Percentiles rank a stretch among this genome's conserved stretches.
Evolutionary conservation across 1,139 yeast species (phyloP).

Genomic region (Lodderomyces theae): DNA sequence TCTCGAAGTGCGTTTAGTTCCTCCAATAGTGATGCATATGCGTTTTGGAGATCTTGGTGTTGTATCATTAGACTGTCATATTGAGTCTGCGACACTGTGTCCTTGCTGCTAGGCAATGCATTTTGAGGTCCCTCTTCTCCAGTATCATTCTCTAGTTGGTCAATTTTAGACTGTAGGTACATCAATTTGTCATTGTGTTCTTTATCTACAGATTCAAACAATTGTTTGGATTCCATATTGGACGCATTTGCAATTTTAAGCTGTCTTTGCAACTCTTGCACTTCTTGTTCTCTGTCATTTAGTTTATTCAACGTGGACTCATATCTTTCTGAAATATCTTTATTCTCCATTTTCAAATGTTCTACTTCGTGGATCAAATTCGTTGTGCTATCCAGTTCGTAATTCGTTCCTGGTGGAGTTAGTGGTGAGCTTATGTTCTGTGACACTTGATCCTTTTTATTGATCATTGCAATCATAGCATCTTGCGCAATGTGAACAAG

Average conservation of each 20-base stretch:
- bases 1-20: slow-evolving; percentile 7
- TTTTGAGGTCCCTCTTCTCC: slow-evolving; percentile 32
- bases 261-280: not conserved
- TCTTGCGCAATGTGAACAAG: not conserved
- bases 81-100: not conserved
- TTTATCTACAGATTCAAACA: not conserved
- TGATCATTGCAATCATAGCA: not conserved
- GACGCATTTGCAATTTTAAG: not conserved
- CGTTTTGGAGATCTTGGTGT: slow-evolving; percentile 11
- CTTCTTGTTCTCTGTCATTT: not conserved
- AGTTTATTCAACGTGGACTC: not conserved
- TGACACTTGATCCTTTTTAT: not conserved
- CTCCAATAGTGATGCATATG: slow-evolving; percentile 7
- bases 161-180: not conserved
- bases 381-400: not conserved
- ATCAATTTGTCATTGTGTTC: not conserved
- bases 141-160: slow-evolving; percentile 25
- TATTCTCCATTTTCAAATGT: not conserved
- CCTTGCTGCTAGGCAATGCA: slow-evolving; percentile 19
- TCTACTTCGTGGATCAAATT: not conserved
- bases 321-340: not conserved
- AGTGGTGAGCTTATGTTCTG: not conserved
- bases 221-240: not conserved
- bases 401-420: slow-evolving; percentile 1
- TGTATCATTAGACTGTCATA: slow-evolving; percentile 8